phyloP scores from a whole-genome alignment of 441 rosid genomes.

The Erodium chrysanthum region DNA sequence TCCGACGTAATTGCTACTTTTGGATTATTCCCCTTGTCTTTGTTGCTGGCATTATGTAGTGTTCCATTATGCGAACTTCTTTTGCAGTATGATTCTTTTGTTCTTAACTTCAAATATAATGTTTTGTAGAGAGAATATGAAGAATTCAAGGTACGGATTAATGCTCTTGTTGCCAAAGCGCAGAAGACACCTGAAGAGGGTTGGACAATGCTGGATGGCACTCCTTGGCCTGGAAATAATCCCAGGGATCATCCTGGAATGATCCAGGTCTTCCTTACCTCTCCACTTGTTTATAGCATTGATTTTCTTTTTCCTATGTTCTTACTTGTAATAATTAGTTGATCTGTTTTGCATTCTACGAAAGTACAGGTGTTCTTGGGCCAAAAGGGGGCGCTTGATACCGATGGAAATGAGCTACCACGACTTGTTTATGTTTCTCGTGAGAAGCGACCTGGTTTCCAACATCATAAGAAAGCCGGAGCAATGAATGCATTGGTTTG shows the following conservation, averaged over 20 bases:
- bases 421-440: conserved; percentile 96
- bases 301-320: neutral
- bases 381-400: conserved; percentile 91
- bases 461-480: conserved; percentile 98
- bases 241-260: conserved; percentile 97
- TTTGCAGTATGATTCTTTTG: neutral
- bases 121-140: conserved; percentile 81
- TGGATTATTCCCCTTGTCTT: no score
- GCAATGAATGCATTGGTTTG: conserved; percentile 96
- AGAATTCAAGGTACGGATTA: conserved; percentile 79
- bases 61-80: neutral
- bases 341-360: neutral
- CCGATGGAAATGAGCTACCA: conserved; percentile 92
- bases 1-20: no score
- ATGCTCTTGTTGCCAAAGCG: conserved; percentile 92
- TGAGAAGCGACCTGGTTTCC: conserved; percentile 94
- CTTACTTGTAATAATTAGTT: neutral
- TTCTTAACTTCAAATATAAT: conserved; percentile 8
- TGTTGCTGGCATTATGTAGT: neutral
- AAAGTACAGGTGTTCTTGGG: conserved; percentile 82
- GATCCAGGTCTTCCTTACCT: conserved; percentile 60
- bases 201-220: conserved; percentile 98
- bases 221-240: conserved; percentile 99
- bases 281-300: conserved; percentile 8
- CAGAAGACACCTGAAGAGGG: conserved; percentile 90